Conservation (phyloP, 768 basidiomycete species). For the Macrolepiota fuliginosa region DNA sequence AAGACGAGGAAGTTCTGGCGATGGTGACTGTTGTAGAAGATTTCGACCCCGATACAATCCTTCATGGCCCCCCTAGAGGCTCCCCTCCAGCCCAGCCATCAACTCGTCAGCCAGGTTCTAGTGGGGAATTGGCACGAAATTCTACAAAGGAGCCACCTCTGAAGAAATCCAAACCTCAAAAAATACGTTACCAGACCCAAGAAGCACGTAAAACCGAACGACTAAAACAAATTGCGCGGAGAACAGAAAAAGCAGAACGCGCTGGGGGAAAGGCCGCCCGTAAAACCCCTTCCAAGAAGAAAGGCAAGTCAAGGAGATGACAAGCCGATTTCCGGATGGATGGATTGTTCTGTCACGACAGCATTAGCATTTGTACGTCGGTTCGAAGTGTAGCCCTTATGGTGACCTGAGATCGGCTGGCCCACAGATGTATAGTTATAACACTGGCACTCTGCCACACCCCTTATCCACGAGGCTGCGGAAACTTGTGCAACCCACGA, state of each 20-base stretch:
- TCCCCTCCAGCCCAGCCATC: slow-evolving; percentile 7
- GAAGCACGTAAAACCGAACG: slow-evolving; percentile 14
- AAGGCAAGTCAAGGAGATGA: slow-evolving; percentile 13
- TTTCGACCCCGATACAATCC: slow-evolving; percentile 70
- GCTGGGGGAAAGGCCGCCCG: slow-evolving; percentile 14
- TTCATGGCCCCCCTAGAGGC: slow-evolving; percentile 40
- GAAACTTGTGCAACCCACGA: neutral
- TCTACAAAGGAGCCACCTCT: neutral
- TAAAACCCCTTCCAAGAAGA: slow-evolving; percentile 6
- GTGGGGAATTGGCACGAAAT: slow-evolving; percentile 7
- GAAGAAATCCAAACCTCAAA: slow-evolving; percentile 15
- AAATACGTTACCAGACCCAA: slow-evolving; percentile 20
- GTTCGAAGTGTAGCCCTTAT: neutral
- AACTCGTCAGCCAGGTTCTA: slow-evolving; percentile 6
- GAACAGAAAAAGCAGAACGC: slow-evolving; percentile 17
- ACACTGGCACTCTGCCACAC: neutral
- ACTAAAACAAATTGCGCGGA: slow-evolving; percentile 17
- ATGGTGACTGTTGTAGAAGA: slow-evolving; percentile 92
- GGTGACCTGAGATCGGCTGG: neutral
- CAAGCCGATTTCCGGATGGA: neutral
- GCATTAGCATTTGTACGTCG: neutral
- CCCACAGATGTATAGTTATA: neutral
- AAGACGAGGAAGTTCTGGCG: slow-evolving; percentile 81
- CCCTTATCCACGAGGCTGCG: neutral
- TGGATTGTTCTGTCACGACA: neutral